These are phyloP conservation scores for Sphenostylis stenocarpa DNA, from an alignment of 306 rosid genomes.

Conservation along the genomic window DNA sequence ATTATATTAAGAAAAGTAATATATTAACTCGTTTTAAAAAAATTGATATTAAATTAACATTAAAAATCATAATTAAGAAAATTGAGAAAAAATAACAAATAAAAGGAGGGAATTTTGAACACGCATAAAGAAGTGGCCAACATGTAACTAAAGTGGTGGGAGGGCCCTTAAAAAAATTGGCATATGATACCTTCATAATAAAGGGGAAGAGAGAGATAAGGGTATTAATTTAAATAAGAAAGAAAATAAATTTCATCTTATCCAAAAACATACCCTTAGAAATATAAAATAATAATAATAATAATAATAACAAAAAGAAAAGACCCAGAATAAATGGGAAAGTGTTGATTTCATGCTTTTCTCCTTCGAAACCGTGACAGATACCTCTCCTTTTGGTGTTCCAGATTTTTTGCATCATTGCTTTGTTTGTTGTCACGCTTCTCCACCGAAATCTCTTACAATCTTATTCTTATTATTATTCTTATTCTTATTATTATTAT, in stretches of 20 bases:
- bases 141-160: not conserved
- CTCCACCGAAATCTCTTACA: slow-evolving; percentile 39
- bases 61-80: no score
- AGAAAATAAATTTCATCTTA: slow-evolving; percentile 37
- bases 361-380: slow-evolving; percentile 51
- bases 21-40: no score
- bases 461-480: slow-evolving; percentile 27
- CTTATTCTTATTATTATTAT: slow-evolving; percentile 30
- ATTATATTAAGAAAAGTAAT: no score
- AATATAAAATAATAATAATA: not conserved
- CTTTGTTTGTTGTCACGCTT: slow-evolving; percentile 40
- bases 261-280: slow-evolving; percentile 45
- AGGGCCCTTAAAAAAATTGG: not conserved
- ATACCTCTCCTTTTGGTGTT: slow-evolving; percentile 33
- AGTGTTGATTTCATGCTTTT: slow-evolving; percentile 37
- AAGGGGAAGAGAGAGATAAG: not conserved
- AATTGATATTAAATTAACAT: no score
- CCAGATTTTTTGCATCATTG: slow-evolving; percentile 20
- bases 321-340: slow-evolving; percentile 4
- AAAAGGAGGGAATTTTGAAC: not conserved
- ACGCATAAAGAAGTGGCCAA: not conserved
- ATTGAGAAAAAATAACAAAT: no score
- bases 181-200: slow-evolving; percentile 22
- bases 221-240: not conserved
- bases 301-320: not conserved